Evolutionary conservation across 345 rosid genomes (phyloP), one percentile per base, ranked within the genome.

Genomic region (Triadica sebifera): DNA sequence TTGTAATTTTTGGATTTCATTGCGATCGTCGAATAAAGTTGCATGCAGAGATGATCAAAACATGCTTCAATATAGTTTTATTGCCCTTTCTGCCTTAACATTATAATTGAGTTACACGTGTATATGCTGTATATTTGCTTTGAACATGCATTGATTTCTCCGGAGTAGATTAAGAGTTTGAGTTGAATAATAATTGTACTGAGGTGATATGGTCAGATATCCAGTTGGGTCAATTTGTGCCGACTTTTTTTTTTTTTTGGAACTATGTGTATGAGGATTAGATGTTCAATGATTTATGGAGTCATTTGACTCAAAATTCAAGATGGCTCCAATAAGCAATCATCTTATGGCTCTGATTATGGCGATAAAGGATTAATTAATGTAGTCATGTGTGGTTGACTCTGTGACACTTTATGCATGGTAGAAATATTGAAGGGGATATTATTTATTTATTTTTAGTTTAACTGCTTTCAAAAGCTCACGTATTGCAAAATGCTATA

Each of bases 301-400:
- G n/a, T 50, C 58, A 67, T 67, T 68, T 77, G 76, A 82, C 84
- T 80, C 78, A 39, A 70, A 43, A 41, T 72, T 81, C 55, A 80
- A 68, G 79, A 65, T 51, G 84, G 75, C 77, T 70, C 79, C 79
- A 68, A 70, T 73, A 22, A 66, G 63, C 71, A 17, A 77, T 56
- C 65, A 1, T 58, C 64, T 76, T 29, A 65, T 79, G 79, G 74
- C 80, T 45, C 80, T 78, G 61, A 38, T 68, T 72, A 64, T 52
- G 61, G 67, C 17, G 66, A 29, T 71, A 37, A 25, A 37, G 39
- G 68, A 65, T 57, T 57, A 50, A 60, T 53, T 34, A 53, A 67
- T 52, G 19, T 60, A 4, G 65, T 67, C 66, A 3, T 62, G 8
- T 43, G 24, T 52, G 70, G 62, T 79, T 79, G 82, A 75, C 79